Base-by-base conservation (phyloP, 75 land plant genomes). In the Ceratopteris richardii region DNA sequence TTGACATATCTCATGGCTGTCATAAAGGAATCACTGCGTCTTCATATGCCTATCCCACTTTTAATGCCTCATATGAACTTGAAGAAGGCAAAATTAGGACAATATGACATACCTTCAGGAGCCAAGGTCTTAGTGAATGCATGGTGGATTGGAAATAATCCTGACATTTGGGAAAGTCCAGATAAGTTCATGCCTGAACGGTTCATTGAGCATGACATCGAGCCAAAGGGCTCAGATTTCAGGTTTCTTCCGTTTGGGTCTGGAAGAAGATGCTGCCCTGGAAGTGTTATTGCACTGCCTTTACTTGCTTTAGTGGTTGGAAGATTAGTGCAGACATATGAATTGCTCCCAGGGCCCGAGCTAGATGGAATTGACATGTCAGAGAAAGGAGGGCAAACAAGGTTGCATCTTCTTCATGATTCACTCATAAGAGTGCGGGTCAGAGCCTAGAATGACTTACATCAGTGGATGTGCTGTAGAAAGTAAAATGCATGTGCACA, bases 1-100 rank as follows among this genome's bases (percentile, higher is more conserved):
- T 62, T 87, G 6, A 83, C 88, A 7, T 87, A 87, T 62, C 57
- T 87, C 29, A 74, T 74, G 48, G 92, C 92, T 16, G 69, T 73
- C 3, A 58, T 84, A 22, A 87, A 87, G 52, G 92, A 87, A 54
- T 71, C 81, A 23, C 65, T 87, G 20, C 64, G 92, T n/a, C 58
- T 83, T 2, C 72, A 70, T 58, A 72, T 68, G 75, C 73, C 75
- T 26, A 72, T 72, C 33, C 75, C 75, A 7, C 64, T 72, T 16
- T 73, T 72, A 0, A 73, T 72, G 17, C 73, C 75, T 0, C 75
- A 72, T 57, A 72, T 72, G 75, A 72, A 72, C 57, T 6, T 56
- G 24, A 26, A 69, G 12, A 20, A 67, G 0, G 75, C 72, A 2
- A 60, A 68, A 20, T 65, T 72, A 0, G 65, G 54, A 0, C 60